Evolutionary conservation across 371 early-diverging fungal species (phyloP).

Genomic region (Mortierella sp.): DNA sequence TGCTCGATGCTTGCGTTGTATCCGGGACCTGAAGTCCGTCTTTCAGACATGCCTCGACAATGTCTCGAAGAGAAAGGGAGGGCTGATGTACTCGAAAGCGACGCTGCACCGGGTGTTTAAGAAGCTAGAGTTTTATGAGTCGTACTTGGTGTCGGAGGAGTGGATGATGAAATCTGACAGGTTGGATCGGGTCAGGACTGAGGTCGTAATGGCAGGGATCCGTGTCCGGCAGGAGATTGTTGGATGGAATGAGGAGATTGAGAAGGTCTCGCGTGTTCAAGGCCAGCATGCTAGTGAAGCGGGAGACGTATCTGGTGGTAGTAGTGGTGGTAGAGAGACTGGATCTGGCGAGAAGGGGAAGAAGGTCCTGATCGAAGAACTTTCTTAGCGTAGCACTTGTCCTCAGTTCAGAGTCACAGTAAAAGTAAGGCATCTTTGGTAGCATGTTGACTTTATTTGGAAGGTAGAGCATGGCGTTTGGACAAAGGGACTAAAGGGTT

Average conservation of each 20-base stretch:
- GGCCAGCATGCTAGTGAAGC: not conserved
- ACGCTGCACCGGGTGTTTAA: constrained; percentile 30
- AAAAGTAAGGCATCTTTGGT: not conserved
- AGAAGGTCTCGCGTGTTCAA: constrained; percentile 19
- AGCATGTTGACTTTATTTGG: not conserved
- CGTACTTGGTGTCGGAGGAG: constrained; percentile 38
- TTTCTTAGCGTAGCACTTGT: not conserved
- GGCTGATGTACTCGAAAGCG: constrained; percentile 25
- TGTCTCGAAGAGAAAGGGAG: not conserved
- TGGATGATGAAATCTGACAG: constrained; percentile 25
- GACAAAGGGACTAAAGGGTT: not conserved
- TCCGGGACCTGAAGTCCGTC: constrained; percentile 26
- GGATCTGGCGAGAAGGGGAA: not conserved
- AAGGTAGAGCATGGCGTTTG: not conserved
- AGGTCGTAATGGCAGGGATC: constrained; percentile 39
- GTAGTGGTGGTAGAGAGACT: not conserved
- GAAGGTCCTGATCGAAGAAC: constrained; percentile 19
- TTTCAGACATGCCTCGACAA: not conserved
- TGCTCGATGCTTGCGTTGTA: constrained; percentile 25
- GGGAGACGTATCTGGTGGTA: not conserved
- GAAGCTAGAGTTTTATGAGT: constrained; percentile 55
- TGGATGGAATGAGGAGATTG: constrained; percentile 38
- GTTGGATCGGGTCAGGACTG: constrained; percentile 36
- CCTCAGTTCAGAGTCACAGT: not conserved
- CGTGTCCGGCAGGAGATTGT: constrained; percentile 44